Percentiles rank a stretch among this genome's conserved stretches.
These are phyloP conservation scores for Schrenkiella parvula DNA, from an alignment of 345 rosid species.

Conservation along the genomic window DNA sequence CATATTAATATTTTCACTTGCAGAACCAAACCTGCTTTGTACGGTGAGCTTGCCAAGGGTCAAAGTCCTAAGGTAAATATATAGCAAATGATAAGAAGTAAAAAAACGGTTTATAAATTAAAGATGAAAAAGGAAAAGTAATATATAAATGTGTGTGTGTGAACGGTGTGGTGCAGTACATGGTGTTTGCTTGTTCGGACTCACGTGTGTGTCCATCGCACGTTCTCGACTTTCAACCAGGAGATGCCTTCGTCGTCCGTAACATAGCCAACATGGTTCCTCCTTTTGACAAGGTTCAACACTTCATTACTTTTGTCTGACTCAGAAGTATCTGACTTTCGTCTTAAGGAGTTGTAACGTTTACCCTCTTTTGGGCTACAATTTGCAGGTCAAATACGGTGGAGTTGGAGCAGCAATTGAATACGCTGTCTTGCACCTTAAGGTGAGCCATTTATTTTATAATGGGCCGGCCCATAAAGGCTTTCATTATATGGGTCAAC, in stretches of 20 bases:
- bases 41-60: conserved; percentile 77
- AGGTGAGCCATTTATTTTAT: conserved; percentile 43
- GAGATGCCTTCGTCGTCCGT: conserved; percentile 50
- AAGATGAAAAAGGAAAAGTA: neutral
- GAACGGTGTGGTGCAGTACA: conserved; percentile 51
- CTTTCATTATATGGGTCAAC: neutral
- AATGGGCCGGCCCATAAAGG: neutral
- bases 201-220: conserved; percentile 52
- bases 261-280: conserved; percentile 56
- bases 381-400: conserved; percentile 37
- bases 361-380: neutral
- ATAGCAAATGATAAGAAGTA: neutral
- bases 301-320: neutral
- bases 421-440: conserved; percentile 94
- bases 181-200: conserved; percentile 75
- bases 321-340: neutral
- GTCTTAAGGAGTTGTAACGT: neutral
- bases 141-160: neutral
- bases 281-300: conserved; percentile 43
- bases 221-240: conserved; percentile 46
- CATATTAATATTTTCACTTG: neutral
- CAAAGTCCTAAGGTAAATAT: conserved; percentile 80
- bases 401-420: conserved; percentile 90
- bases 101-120: neutral
- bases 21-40: conserved; percentile 75